Percentiles rank a stretch among this genome's conserved stretches.
Evolutionary conservation across 306 rosid species (phyloP).

Genomic region (Prosopis cineraria): DNA sequence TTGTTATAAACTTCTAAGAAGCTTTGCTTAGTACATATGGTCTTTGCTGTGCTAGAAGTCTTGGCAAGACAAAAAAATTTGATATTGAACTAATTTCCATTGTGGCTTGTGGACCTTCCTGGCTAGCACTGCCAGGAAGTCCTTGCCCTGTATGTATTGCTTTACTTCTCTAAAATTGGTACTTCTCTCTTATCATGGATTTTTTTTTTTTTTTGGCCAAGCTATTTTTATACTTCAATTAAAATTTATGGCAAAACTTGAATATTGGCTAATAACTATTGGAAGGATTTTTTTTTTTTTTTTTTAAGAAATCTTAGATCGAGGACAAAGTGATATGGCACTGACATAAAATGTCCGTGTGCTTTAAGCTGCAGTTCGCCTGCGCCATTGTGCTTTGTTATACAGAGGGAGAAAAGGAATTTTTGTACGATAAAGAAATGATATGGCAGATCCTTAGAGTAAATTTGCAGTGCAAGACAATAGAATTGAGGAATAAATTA

Average conservation of each 20-base stretch:
- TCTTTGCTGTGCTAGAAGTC: not conserved
- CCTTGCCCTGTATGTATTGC: not conserved
- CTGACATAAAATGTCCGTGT: not conserved
- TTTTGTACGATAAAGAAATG: not conserved
- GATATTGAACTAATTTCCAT: not conserved
- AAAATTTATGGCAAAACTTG: not conserved
- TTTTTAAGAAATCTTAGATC: not conserved
- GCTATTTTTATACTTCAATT: not conserved
- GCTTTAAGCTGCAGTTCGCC: not conserved
- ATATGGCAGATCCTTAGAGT: not conserved
- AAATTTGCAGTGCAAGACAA: not conserved
- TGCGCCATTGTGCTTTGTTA: not conserved
- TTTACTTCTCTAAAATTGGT: not conserved
- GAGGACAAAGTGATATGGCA: not conserved
- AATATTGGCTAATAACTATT: not conserved
- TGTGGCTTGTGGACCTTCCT: not conserved
- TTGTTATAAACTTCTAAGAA: not conserved
- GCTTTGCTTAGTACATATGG: not conserved
- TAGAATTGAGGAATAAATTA: not conserved
- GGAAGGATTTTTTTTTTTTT: not conserved
- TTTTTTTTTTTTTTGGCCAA: no score
- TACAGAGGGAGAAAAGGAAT: not conserved
- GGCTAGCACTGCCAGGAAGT: conserved; percentile 1
- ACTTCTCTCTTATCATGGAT: no score
- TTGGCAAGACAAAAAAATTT: not conserved